These are phyloP conservation scores for Lithospermum erythrorhizon DNA, from an alignment of 257 asterid genomes.

Conservation along the genomic window DNA sequence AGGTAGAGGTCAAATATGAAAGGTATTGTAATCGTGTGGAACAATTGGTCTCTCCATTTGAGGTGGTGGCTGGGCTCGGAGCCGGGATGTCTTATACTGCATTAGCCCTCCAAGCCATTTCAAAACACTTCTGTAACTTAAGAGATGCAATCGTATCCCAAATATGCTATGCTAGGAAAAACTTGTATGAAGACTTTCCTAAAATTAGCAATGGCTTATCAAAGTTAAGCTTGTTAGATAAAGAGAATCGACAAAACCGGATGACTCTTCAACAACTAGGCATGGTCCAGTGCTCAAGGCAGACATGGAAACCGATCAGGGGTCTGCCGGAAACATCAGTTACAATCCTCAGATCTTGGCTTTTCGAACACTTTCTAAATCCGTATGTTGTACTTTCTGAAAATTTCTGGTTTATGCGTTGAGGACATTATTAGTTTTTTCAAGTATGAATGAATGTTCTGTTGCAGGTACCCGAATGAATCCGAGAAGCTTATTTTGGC, in stretches of 20 bases:
- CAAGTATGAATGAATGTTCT: neutral
- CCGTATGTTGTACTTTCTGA: slow-evolving; percentile 40
- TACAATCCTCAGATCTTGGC: slow-evolving; percentile 83
- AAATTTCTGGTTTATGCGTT: neutral
- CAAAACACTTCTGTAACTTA: slow-evolving; percentile 61
- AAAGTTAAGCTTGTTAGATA: slow-evolving; percentile 52
- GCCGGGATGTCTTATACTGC: slow-evolving; percentile 70
- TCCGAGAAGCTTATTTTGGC: slow-evolving; percentile 59
- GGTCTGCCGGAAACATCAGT: slow-evolving; percentile 87
- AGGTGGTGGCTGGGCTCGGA: slow-evolving; percentile 22
- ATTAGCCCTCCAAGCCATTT: slow-evolving; percentile 81
- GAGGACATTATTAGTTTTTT: too few relatives aligned
- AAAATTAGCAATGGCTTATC: slow-evolving; percentile 50
- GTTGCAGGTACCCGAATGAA: slow-evolving; percentile 73
- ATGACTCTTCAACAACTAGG: slow-evolving; percentile 48
- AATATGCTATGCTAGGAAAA: slow-evolving; percentile 31
- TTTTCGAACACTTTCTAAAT: slow-evolving; percentile 84
- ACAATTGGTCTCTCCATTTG: slow-evolving; percentile 53
- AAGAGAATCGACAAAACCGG: slow-evolving; percentile 28
- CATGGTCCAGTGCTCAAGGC: slow-evolving; percentile 35
- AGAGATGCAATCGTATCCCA: slow-evolving; percentile 53
- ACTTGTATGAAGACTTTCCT: slow-evolving; percentile 41
- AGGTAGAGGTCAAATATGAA: slow-evolving; percentile 82
- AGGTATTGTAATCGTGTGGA: slow-evolving; percentile 58
- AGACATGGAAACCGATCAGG: slow-evolving; percentile 72